A percentile compares a stretch with the other conserved stretches of the same genome.
Evolutionary conservation across 305 asterid species (phyloP).

Genomic region (Caryopteris hybrid): DNA sequence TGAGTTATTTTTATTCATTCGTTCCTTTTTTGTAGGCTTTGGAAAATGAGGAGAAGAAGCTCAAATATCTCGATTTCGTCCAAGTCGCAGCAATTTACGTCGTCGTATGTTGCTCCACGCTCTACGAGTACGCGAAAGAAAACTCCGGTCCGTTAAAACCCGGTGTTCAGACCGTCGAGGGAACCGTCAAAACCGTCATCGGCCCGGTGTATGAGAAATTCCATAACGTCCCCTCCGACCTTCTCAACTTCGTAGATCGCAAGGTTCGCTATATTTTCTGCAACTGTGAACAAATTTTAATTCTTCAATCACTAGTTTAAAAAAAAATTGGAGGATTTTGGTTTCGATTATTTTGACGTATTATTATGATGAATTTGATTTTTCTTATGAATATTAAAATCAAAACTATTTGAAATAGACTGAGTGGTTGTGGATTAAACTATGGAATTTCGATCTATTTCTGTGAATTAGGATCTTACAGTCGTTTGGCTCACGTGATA

Average conservation of each 20-base stretch:
- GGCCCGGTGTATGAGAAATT: constrained; percentile 71
- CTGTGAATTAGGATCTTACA: not conserved
- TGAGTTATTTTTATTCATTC: not conserved
- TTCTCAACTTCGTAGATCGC: constrained; percentile 67
- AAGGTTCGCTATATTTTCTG: constrained; percentile 36
- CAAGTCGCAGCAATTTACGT: constrained; percentile 44
- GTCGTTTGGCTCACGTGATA: not conserved
- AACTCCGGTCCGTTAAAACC: constrained; percentile 75
- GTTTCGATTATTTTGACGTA: not conserved
- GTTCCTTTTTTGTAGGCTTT: constrained; percentile 18
- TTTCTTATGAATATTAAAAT: not conserved
- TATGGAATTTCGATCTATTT: not conserved
- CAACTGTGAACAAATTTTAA: not conserved
- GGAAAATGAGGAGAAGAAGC: constrained; percentile 37
- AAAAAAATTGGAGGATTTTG: not conserved
- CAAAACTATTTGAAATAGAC: no score
- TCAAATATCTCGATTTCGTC: constrained; percentile 68
- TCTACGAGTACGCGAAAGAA: constrained; percentile 64
- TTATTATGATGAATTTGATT: not conserved
- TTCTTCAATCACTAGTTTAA: not conserved
- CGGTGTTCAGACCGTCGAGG: constrained; percentile 80
- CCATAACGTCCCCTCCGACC: constrained; percentile 44
- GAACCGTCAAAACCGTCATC: constrained; percentile 53
- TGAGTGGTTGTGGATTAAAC: not conserved
- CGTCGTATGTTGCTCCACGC: constrained; percentile 46